These are phyloP conservation scores for Hydnum rufescens DNA, from an alignment of 768 basidiomycete genomes.

Conservation along the genomic window DNA sequence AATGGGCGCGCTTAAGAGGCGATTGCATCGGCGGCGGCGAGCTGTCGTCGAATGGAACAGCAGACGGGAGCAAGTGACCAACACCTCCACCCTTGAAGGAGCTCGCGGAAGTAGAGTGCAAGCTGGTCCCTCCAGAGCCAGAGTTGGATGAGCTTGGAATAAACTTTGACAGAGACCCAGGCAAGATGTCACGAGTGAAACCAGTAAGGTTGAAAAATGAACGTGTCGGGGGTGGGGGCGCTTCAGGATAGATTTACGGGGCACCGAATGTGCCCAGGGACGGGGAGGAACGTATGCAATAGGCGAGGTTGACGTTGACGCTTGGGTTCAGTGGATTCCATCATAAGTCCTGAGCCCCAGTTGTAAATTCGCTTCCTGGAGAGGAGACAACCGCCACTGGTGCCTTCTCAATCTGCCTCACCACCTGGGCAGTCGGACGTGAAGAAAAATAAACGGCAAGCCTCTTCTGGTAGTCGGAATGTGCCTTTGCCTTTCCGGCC, in stretches of 20 bases:
- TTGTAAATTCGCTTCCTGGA: no score
- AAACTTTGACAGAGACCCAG: constrained; percentile 41
- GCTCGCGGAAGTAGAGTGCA: constrained; percentile 6
- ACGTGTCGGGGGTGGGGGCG: constrained; percentile 41
- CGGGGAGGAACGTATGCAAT: no score
- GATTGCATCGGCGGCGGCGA: not conserved
- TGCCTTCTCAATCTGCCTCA: no score
- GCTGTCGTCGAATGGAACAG: not conserved
- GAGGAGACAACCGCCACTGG: no score
- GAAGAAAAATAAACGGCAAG: no score
- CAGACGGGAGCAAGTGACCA: constrained; percentile 1
- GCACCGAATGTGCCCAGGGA: no score
- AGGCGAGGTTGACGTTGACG: no score
- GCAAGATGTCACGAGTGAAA: constrained; percentile 15
- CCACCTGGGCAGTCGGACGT: no score
- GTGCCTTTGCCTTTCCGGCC: no score
- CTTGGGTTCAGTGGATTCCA: no score
- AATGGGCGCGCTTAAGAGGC: constrained; percentile 73
- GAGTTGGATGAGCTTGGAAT: constrained; percentile 27
- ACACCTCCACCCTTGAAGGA: not conserved
- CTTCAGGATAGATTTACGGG: constrained; percentile 53
- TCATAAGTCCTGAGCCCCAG: no score
- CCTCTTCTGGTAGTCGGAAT: no score
- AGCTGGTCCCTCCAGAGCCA: not conserved
- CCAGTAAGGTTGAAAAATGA: constrained; percentile 43